Percentiles rank a stretch among this genome's conserved stretches.
Evolutionary conservation across 805 yeast genomes (phyloP).

Genomic region (Cyberlindnera samutprakarnensis): DNA sequence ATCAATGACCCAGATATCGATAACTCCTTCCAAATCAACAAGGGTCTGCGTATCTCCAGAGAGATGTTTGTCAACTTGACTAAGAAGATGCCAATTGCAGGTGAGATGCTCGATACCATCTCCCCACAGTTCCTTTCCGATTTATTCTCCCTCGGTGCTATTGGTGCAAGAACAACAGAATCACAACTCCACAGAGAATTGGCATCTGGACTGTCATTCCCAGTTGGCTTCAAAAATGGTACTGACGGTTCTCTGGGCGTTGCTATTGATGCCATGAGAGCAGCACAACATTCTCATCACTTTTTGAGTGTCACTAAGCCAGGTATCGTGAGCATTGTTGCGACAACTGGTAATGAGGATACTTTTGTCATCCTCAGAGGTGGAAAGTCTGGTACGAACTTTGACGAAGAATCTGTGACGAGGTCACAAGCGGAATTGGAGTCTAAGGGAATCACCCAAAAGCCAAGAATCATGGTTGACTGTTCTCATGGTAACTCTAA

Average conservation of each 20-base stretch:
- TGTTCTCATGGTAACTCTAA: slow-evolving; percentile 96
- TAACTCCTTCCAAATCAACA: slow-evolving; percentile 86
- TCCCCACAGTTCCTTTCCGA: slow-evolving; percentile 95
- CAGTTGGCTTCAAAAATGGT: slow-evolving; percentile 97
- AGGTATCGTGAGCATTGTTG: slow-evolving; percentile 93
- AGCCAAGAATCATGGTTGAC: slow-evolving; percentile 84
- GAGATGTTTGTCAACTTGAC: slow-evolving; percentile 81
- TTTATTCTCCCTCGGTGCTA: slow-evolving; percentile 92
- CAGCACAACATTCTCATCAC: slow-evolving; percentile 91
- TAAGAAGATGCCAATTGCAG: slow-evolving; percentile 82
- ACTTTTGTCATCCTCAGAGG: slow-evolving; percentile 92
- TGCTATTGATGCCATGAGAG: slow-evolving; percentile 88
- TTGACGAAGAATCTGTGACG: slow-evolving; percentile 65
- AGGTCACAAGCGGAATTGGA: slow-evolving; percentile 55
- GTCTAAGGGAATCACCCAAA: slow-evolving; percentile 31
- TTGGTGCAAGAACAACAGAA: slow-evolving; percentile 98
- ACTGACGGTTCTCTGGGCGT: slow-evolving; percentile 95
- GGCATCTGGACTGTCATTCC: slow-evolving; percentile 95
- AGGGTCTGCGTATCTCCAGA: slow-evolving; percentile 86
- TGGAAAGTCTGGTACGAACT: slow-evolving; percentile 90
- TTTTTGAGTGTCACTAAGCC: slow-evolving; percentile 93
- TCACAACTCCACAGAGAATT: slow-evolving; percentile 95
- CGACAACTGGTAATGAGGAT: slow-evolving; percentile 89
- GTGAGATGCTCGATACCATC: slow-evolving; percentile 96
- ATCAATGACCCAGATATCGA: slow-evolving; percentile 97